Evolutionary conservation across 129 eudicot species (phyloP), one percentile per base, ranked within the genome.

Genomic region (Chrysanthemum seticuspe): DNA sequence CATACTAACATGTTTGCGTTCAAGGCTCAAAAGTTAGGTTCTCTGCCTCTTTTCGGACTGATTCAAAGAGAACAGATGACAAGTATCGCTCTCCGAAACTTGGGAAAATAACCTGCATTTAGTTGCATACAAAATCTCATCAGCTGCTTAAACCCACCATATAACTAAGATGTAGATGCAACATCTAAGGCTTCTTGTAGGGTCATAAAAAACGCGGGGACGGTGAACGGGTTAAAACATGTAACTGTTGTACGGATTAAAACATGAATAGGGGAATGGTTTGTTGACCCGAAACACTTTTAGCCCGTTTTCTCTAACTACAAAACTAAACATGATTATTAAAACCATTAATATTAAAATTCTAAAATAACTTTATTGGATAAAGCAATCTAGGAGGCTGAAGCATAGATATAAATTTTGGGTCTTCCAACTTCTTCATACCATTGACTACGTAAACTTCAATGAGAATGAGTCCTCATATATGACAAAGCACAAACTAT

Each of bases 41-140:
- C 85, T 85, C 95, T 3, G 95, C 95, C 78, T 91, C 95, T 62
- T 68, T 70, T 77, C 91, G 79, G 78, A 88, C 88, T 2, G 97
- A 78, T 12, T 91, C 97, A 74, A 91, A 91, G 61, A 91, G 85
- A 19, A 86, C 92, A 0, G 97, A 82, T 13, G 97, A 91, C 47
- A 91, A 67, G 67, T 91, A 91, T 52, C 97, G 83, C 78, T 91
- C 97, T 61, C 97, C 97, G 25, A 91, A 91, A 75, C 97, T 91
- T 11, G 97, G 97, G 67, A 88, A 91, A 16, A 91, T 71, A 5
- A 66, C 95, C 95, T 91, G 85, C 72, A 52, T 49, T 76, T 60
- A 50, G 64, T 59, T 68, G 75, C 60, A 68, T 63, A 45, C 70
- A 31, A 50, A 36, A 77, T 77, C 57, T 60, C 71, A 10, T 69